Base-by-base conservation (phyloP, 305 asterid species). In the Fraxinus angustifolia region DNA sequence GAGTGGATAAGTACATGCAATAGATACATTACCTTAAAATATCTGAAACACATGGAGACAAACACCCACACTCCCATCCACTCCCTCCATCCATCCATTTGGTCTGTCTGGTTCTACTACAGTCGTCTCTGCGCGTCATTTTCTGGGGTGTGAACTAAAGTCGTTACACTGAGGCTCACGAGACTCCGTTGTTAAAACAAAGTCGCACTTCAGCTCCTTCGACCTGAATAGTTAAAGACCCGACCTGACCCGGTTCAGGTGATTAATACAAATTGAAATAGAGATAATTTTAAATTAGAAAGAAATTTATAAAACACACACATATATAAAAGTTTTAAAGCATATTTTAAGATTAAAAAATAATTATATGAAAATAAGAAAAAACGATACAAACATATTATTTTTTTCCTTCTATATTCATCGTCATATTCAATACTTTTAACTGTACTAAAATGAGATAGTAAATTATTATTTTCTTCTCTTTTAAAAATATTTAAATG, bases 21-120 rank as follows among this genome's bases (percentile, higher is more conserved):
- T 76, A 50, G 28, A 31, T 73, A 58, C 31, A 70, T 74, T 82
- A 77, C 81, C 81, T 77, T 48, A 80, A 82, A 85, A 82, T 80
- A 82, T 85, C 88, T 42, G 71, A 56, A 26, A 68, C 87, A 34
- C 81, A 76, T 77, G 71, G 60, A 76, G 85, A 82, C 82, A 83
- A 50, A 78, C 40, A 65, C 73, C 35, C n/a, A 21, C 31, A 7
- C 31, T 19, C 70, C 70, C 67, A 62, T 2, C 33, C 71, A 3
- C 71, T 5, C 1, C 34, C 35, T 23, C 35, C 34, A 26, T 19
- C 33, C 33, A 56, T 60, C 70, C 70, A 19, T 23, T 62, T 10
- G 36, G 35, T 23, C n/a, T 26, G 17, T 62, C 71, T 14, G 34
- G 23, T 19, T 33, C 14, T 50, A 19, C 35, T 77, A 17, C 19